Conservation (phyloP, 768 basidiomycete species). For the Rhizopogon rudus region DNA sequence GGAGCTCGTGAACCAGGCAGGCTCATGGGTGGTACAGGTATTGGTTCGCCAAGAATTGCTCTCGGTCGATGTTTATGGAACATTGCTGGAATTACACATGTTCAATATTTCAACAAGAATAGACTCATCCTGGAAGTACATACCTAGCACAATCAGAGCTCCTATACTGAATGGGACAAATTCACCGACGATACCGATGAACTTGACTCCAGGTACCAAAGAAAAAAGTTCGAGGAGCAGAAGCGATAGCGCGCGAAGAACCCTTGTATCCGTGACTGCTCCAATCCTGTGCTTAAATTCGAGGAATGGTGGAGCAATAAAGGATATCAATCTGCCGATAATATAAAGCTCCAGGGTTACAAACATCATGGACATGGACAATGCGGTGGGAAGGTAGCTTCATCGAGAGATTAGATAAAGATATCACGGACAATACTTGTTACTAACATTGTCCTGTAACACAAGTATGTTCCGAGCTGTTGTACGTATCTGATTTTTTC, state of each 20-base stretch:
- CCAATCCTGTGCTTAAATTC: slow-evolving; percentile 9
- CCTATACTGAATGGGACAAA: slow-evolving; percentile 39
- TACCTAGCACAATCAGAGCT: slow-evolving; percentile 37
- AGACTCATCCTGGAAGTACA: slow-evolving; percentile 7
- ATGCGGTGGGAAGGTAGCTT: slow-evolving; percentile 37
- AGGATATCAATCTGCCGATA: slow-evolving; percentile 26
- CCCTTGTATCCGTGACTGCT: slow-evolving; percentile 23
- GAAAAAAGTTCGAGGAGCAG: slow-evolving; percentile 38
- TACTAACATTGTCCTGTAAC: slow-evolving; percentile 17
- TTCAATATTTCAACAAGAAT: neutral
- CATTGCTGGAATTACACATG: neutral
- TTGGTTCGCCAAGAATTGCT: neutral
- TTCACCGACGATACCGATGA: slow-evolving; percentile 32
- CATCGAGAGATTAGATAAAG: neutral
- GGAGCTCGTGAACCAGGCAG: neutral
- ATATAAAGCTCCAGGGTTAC: slow-evolving; percentile 35
- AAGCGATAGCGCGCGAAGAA: slow-evolving; percentile 34
- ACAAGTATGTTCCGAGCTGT: slow-evolving; percentile 21
- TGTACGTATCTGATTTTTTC: slow-evolving; percentile 13
- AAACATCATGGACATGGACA: slow-evolving; percentile 30
- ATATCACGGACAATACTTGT: neutral
- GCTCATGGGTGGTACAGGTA: neutral
- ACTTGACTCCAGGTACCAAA: slow-evolving; percentile 29
- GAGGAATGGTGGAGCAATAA: slow-evolving; percentile 21
- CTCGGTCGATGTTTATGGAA: slow-evolving; percentile 4